Base-by-base conservation (phyloP, 2,329 filamentous ascomycete genomes). In the Calonectria pseudoreteaudii region DNA sequence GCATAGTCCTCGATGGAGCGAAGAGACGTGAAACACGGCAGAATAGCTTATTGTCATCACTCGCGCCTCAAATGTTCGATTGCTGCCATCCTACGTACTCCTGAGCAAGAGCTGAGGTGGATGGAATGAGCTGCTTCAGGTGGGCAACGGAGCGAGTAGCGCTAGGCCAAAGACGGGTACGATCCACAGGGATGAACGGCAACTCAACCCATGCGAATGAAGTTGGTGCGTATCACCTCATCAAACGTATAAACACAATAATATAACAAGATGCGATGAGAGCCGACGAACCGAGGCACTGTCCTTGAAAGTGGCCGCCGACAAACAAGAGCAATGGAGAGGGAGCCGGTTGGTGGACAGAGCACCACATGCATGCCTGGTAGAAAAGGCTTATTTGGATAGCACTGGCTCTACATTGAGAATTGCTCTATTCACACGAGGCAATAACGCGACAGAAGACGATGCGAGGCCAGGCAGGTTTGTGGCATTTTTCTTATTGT, bases 181-280 rank as follows among this genome's bases (percentile, higher is more conserved):
- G 73, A 70, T 72, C 71, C 76, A 76, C 76, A 68, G 47, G 65
- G 74, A 72, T 72, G 64, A 58, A 66, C 68, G 65, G 62, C 53
- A 68, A 75, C 78, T 76, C 68, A 73, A 77, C 74, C 77, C 77
- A 78, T 73, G 74, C 71, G 71, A 72, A 72, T 72, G 74, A 67
- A 66, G 72, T 66, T 50, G 60, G 70, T 50, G 68, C 41, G 60
- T 20, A 49, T 64, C 60, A 64, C 36, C 60, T 47, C 60, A 64
- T 64, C 60, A n/a, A n/a, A 23, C 36, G 38, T 30, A n/a, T 38
- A 60, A 34, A 34, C n/a, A 38, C n/a, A 38, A 36, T 60, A 38
- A 38, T 47, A 47, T 47, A 60, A 41, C 26, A 28, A 41, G 34
- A 38, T 28, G 52, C 13, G 34, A 28, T 11, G 38, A 18, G 23